These are phyloP conservation scores for Calonectria hawksworthii DNA, from an alignment of 2,329 filamentous ascomycete species.

Conservation along the genomic window DNA sequence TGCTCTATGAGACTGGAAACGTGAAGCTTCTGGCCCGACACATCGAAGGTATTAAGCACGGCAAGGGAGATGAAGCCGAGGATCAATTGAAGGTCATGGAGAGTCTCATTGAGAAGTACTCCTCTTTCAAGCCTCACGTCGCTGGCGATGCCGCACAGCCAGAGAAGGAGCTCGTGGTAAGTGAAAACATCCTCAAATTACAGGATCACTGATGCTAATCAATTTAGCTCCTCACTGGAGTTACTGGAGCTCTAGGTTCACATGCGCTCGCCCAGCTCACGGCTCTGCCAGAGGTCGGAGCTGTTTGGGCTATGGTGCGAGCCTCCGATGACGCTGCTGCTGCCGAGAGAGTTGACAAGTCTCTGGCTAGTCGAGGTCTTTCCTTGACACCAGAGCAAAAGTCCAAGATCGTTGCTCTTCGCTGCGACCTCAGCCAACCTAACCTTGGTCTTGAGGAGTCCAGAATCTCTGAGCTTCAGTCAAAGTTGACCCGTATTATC, in stretches of 20 bases:
- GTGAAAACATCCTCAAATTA: not conserved
- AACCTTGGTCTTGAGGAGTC: slow-evolving; percentile 35
- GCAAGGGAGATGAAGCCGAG: slow-evolving; percentile 26
- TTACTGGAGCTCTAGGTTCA: slow-evolving; percentile 72
- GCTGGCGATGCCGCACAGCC: slow-evolving; percentile 40
- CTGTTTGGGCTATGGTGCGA: slow-evolving; percentile 55
- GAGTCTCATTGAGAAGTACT: slow-evolving; percentile 54
- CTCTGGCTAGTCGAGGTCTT: slow-evolving; percentile 30
- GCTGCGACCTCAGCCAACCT: slow-evolving; percentile 36
- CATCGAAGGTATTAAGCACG: slow-evolving; percentile 40
- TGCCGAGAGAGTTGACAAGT: slow-evolving; percentile 23
- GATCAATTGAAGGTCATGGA: slow-evolving; percentile 51
- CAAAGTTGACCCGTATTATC: slow-evolving; percentile 58
- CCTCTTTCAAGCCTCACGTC: slow-evolving; percentile 45
- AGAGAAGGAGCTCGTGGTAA: slow-evolving; percentile 49
- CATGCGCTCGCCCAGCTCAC: slow-evolving; percentile 71
- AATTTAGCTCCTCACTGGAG: slow-evolving; percentile 67
- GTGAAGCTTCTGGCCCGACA: slow-evolving; percentile 36
- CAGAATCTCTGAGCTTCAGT: slow-evolving; percentile 48
- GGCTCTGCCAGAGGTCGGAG: slow-evolving; percentile 67
- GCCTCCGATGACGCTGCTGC: slow-evolving; percentile 28
- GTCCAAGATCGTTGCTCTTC: slow-evolving; percentile 34
- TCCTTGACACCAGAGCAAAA: slow-evolving; percentile 37
- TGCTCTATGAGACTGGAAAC: slow-evolving; percentile 68
- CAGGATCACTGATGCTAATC: not conserved